These are phyloP conservation scores for Narthecium ossifragum DNA, from an alignment of 106 monocot species.

Conservation along the genomic window DNA sequence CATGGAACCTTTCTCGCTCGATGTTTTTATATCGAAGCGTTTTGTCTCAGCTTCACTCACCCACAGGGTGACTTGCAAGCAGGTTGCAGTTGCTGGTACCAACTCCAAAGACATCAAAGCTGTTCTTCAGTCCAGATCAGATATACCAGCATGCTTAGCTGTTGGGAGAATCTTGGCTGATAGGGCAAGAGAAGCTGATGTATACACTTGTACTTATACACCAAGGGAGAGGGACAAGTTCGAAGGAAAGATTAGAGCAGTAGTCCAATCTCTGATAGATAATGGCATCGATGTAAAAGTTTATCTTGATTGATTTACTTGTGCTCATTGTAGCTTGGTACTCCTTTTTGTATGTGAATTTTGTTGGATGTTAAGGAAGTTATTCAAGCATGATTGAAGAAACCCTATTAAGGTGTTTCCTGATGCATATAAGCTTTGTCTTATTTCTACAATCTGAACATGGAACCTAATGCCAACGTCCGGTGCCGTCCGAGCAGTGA, in stretches of 20 bases:
- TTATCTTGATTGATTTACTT: constrained; percentile 89
- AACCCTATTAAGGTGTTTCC: no score
- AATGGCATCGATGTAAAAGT: constrained; percentile 92
- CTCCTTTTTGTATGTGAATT: no score
- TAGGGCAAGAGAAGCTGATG: constrained; percentile 84
- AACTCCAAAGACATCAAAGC: constrained; percentile 97
- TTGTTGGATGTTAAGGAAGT: no score
- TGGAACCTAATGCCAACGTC: no score
- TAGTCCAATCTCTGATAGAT: constrained; percentile 89
- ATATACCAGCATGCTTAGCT: constrained; percentile 84
- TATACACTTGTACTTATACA: constrained; percentile 71
- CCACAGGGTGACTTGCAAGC: constrained; percentile 81
- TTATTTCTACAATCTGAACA: no score
- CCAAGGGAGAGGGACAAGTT: constrained; percentile 85
- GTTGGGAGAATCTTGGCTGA: constrained; percentile 71
- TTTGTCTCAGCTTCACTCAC: constrained; percentile 90
- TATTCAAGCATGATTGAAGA: no score
- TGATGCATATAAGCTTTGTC: no score
- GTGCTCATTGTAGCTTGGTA: no score
- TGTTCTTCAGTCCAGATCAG: constrained; percentile 67
- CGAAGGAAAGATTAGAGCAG: constrained; percentile 87
- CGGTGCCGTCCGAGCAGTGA: no score
- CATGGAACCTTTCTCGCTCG: constrained; percentile 92
- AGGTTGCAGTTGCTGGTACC: constrained; percentile 92
- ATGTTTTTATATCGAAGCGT: constrained; percentile 91